A percentile compares a stretch with the other conserved stretches of the same genome.
Conservation (phyloP, 2,329 filamentous ascomycete genomes). For the Neobulgaria alba region DNA sequence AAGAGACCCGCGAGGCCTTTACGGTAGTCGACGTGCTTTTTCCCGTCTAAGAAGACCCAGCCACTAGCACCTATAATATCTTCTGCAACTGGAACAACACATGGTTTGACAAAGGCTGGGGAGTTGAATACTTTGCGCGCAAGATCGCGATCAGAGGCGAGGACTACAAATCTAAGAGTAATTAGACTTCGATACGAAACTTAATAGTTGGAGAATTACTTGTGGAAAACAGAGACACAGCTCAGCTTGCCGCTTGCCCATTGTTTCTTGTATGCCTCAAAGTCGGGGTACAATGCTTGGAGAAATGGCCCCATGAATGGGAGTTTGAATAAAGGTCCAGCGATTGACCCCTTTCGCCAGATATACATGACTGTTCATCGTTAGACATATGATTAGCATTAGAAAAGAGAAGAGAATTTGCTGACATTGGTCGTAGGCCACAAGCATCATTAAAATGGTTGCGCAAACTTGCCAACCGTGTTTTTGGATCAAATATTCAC, state of each 20-base stretch:
- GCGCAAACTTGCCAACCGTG: slow-evolving; percentile 30
- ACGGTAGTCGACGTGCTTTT: slow-evolving; percentile 67
- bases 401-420: not conserved
- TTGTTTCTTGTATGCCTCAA: slow-evolving; percentile 64
- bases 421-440: slow-evolving; percentile 36
- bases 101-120: slow-evolving; percentile 65
- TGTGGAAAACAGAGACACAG: slow-evolving; percentile 80
- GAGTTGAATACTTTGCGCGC: slow-evolving; percentile 79
- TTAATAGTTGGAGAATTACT: slow-evolving; percentile 44
- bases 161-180: slow-evolving; percentile 60
- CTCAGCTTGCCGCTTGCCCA: slow-evolving; percentile 72
- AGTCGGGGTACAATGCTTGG: slow-evolving; percentile 65
- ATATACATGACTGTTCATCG: slow-evolving; percentile 57
- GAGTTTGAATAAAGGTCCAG: slow-evolving; percentile 55
- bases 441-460: slow-evolving; percentile 27
- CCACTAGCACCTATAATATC: slow-evolving; percentile 65
- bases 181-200: too few species aligned
- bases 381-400: slow-evolving; percentile 25
- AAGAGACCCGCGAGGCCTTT: slow-evolving; percentile 68
- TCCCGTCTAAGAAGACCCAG: slow-evolving; percentile 75
- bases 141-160: slow-evolving; percentile 68
- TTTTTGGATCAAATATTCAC: too few species aligned
- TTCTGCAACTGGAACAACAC: slow-evolving; percentile 66
- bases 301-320: slow-evolving; percentile 70
- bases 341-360: slow-evolving; percentile 51